phyloP scores from a whole-genome alignment of 495 filamentous ascomycete species.

The Daldinia bambusicola region DNA sequence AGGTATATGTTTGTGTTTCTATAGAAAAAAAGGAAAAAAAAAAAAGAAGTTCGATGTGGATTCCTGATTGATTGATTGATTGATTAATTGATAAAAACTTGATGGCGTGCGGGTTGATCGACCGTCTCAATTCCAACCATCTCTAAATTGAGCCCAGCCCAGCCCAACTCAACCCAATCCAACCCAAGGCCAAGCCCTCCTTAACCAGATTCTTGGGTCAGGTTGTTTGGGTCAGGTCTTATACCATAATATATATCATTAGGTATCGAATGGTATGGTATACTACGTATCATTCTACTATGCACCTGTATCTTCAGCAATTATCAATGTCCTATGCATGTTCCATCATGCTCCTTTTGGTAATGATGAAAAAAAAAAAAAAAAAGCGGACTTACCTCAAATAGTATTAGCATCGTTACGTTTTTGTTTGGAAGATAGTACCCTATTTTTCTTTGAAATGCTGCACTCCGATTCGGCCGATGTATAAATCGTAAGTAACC shows the following conservation, averaged over 20 bases:
- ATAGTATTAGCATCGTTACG: neutral
- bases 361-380: neutral
- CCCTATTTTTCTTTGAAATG: neutral
- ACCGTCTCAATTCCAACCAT: neutral
- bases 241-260: neutral
- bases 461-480: slow-evolving; percentile 12
- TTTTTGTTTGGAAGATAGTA: too few species aligned
- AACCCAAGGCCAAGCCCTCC: slow-evolving; percentile 8
- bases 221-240: neutral
- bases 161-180: slow-evolving; percentile 25
- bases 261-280: too few species aligned
- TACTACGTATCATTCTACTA: neutral
- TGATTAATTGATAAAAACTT: neutral
- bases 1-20: slow-evolving; percentile 2
- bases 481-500: slow-evolving; percentile 5
- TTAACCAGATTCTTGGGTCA: slow-evolving; percentile 29
- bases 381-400: neutral
- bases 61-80: neutral
- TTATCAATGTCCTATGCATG: neutral
- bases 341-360: neutral
- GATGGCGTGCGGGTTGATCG: slow-evolving; percentile 4
- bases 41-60: neutral
- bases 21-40: neutral
- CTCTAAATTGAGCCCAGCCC: neutral
- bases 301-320: neutral